phyloP scores from a whole-genome alignment of 345 rosid species.

The Raphanus sativus region DNA sequence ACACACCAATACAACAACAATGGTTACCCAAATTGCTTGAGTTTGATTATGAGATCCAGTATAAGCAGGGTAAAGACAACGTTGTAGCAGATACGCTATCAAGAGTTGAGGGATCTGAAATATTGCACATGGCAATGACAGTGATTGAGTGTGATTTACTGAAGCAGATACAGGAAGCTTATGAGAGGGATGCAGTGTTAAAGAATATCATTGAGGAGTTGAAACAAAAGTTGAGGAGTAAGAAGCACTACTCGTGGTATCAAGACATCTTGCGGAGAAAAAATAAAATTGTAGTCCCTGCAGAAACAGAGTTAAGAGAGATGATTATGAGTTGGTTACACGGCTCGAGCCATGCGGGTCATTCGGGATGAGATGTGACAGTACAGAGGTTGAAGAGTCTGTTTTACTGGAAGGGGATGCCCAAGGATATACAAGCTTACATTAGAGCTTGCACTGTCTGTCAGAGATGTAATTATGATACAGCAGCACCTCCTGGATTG shows the following conservation, averaged over 20 bases:
- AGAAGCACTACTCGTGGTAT: not conserved
- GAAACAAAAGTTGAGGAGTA: not conserved
- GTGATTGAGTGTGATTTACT: not conserved
- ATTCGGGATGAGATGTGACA: not conserved
- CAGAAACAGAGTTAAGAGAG: not conserved
- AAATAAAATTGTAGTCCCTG: not conserved
- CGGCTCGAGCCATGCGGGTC: not conserved
- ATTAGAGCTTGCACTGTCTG: not conserved
- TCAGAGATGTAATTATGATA: not conserved
- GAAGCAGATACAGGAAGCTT: not conserved
- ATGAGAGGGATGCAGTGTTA: not conserved
- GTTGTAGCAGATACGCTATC: not conserved
- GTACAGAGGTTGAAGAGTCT: not conserved
- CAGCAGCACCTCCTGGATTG: not conserved
- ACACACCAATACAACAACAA: not conserved
- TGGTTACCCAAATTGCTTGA: not conserved
- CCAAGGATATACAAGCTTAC: not conserved
- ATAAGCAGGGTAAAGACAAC: not conserved
- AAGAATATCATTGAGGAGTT: not conserved
- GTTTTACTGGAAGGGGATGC: not conserved
- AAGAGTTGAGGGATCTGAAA: not conserved
- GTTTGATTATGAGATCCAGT: not conserved
- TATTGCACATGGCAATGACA: not conserved
- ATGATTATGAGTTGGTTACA: not conserved
- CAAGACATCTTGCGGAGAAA: not conserved